Evolutionary conservation across 2,329 filamentous ascomycete genomes (phyloP), one percentile per base, ranked within the genome.

Genomic region (Fonsecaea erecta): DNA sequence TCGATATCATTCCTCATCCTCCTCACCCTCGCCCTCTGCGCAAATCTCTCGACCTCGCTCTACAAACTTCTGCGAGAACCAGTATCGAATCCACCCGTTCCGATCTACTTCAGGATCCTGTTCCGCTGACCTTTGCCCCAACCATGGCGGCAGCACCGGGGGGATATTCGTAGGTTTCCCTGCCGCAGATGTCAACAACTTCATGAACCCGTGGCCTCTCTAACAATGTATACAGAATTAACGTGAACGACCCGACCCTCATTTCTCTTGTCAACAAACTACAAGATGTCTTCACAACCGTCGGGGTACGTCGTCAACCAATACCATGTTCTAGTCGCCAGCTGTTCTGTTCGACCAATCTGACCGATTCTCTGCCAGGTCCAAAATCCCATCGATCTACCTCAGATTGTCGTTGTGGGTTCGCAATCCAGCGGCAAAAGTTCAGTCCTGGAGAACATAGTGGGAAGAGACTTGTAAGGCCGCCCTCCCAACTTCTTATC

Each of bases 371-470:
- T 40, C 46, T 28, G n/a, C 26, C 46, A 90, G 87, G 95, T 98
- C 75, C 95, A 97, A 86, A 99, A 99, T 81, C 95, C 95, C 68
- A 99, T 99, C 84, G 95, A 99, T 83, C 83, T 99, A 70, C 95
- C 95, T 62, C 95, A 99, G 83, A 99, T 99, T 78, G 94, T 90
- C 73, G 95, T 99, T 72, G 95, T 99, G 64, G 95, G 95, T 76
- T 97, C 93, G 80, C 95, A 99, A 83, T 99, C 95, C 21, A 97
- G 94, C 79, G 95, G 95, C 82, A 99, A 99, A 88, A 97, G 93
- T 85, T 99, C 95, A 18, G 95, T 99, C 73, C 82, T 99, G 75
- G 95, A 99, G 81, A 99, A 99, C 77, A 99, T 99, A 75, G 95
- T 99, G 64, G 95, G 95, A 65, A 88, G 95, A 84, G 95, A 99